A percentile compares a stretch with the other conserved stretches of the same genome.
Evolutionary conservation across 73 alveolate species (phyloP).

Genomic region (Blepharisma stoltei): DNA sequence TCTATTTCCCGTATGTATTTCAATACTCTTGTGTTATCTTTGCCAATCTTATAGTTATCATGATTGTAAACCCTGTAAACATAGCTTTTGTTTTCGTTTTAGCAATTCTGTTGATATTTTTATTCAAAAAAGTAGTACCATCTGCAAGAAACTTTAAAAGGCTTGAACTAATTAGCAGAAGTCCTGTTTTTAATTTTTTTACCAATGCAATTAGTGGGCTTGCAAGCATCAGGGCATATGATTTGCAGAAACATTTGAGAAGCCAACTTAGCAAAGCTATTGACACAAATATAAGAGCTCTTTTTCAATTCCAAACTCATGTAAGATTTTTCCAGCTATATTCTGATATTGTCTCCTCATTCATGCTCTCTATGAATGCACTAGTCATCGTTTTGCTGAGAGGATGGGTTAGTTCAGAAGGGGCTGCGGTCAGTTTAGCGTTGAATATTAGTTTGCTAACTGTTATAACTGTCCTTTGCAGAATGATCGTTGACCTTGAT

Average conservation of each 20-base stretch:
- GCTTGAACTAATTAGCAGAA: not conserved
- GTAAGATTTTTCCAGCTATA: not conserved
- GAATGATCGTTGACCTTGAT: not conserved
- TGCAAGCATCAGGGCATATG: not conserved
- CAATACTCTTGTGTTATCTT: not conserved
- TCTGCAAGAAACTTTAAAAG: not conserved
- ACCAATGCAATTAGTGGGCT: not conserved
- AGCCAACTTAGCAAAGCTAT: not conserved
- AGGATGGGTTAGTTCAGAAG: not conserved
- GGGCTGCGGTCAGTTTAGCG: not conserved
- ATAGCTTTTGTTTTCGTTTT: not conserved
- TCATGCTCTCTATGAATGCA: not conserved
- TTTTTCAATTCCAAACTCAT: not conserved
- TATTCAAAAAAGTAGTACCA: not conserved
- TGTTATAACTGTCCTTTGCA: not conserved
- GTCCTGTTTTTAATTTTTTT: not conserved
- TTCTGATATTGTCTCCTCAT: not conserved
- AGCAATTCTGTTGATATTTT: not conserved
- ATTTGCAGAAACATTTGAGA: not conserved
- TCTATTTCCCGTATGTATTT: not conserved
- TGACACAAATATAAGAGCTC: not conserved
- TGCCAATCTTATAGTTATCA: not conserved
- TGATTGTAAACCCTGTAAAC: not conserved
- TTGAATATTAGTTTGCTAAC: not conserved
- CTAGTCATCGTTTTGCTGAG: not conserved